These are phyloP conservation scores for Penicillium occitanis DNA, from an alignment of 2,329 filamentous ascomycete genomes.

Conservation along the genomic window DNA sequence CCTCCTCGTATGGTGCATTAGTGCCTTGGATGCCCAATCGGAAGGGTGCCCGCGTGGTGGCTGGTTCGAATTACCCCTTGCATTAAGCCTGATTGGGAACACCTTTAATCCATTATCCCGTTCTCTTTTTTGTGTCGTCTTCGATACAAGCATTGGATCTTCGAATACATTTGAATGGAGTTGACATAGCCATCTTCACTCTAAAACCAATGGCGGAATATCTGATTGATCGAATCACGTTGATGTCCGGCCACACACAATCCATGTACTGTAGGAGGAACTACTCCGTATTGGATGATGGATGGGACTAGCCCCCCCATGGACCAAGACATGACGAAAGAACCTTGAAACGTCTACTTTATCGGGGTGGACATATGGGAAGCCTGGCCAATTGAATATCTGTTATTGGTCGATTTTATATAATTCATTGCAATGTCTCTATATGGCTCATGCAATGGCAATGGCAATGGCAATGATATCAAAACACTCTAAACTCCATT, in stretches of 20 bases:
- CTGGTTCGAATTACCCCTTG: slow-evolving; percentile 15
- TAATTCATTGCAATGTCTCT: not conserved
- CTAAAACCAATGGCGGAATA: not conserved
- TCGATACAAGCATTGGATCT: not conserved
- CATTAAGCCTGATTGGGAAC: slow-evolving; percentile 15
- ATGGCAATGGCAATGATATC: not conserved
- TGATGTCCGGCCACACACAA: not conserved
- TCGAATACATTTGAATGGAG: not conserved
- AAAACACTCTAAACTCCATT: not conserved
- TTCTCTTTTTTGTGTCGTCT: not conserved
- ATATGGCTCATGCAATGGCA: not conserved
- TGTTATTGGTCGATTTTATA: not conserved
- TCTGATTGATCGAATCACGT: not conserved
- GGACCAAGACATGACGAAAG: not conserved
- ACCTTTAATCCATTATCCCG: not conserved
- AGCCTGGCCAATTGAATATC: not conserved
- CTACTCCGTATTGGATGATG: too few species aligned
- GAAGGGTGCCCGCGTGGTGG: slow-evolving; percentile 17
- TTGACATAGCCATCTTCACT: not conserved
- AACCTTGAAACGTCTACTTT: too few species aligned
- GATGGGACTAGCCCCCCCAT: not conserved
- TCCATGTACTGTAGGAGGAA: too few species aligned
- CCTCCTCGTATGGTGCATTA: not conserved
- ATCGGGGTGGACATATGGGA: too few species aligned
- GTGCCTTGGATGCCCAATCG: slow-evolving; percentile 18